Percentiles rank a stretch among this genome's conserved stretches.
These are phyloP conservation scores for Mangifera indica DNA, from an alignment of 345 rosid genomes.

Conservation along the genomic window DNA sequence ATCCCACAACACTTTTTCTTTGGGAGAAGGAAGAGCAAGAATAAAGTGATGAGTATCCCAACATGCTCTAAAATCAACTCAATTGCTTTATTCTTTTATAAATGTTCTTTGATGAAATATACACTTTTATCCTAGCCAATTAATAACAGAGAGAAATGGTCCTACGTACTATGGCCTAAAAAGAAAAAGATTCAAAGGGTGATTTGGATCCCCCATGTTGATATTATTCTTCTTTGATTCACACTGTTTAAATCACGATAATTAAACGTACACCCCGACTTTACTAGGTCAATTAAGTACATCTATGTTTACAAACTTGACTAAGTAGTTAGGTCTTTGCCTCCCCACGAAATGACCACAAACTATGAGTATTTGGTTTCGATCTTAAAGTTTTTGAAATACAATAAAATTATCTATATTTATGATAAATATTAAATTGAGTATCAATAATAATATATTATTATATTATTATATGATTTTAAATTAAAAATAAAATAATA, in stretches of 20 bases:
- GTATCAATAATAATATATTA: too few relatives aligned
- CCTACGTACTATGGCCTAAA: background rate
- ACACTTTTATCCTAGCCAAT: background rate
- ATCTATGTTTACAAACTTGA: background rate
- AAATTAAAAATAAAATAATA: too few relatives aligned
- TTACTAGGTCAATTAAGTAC: background rate
- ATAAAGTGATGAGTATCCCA: conserved; percentile 20
- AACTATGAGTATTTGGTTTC: background rate
- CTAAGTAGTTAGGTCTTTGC: background rate
- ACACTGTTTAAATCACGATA: background rate
- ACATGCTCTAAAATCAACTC: conserved; percentile 17
- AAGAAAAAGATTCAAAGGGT: conserved; percentile 1
- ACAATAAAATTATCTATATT: too few relatives aligned
- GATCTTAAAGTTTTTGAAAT: too few relatives aligned
- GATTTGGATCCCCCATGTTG: conserved; percentile 17
- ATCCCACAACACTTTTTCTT: background rate
- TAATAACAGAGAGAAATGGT: background rate
- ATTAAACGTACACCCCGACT: background rate
- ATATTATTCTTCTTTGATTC: conserved; percentile 5
- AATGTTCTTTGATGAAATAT: background rate
- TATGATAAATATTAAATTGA: too few relatives aligned
- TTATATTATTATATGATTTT: too few relatives aligned
- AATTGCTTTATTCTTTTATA: background rate
- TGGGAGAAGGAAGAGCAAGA: background rate
- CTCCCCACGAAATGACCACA: background rate